A percentile compares a stretch with the other conserved stretches of the same genome.
phyloP scores from a whole-genome alignment of 139 green algal species.

The Limnomonas spitsbergensis region DNA sequence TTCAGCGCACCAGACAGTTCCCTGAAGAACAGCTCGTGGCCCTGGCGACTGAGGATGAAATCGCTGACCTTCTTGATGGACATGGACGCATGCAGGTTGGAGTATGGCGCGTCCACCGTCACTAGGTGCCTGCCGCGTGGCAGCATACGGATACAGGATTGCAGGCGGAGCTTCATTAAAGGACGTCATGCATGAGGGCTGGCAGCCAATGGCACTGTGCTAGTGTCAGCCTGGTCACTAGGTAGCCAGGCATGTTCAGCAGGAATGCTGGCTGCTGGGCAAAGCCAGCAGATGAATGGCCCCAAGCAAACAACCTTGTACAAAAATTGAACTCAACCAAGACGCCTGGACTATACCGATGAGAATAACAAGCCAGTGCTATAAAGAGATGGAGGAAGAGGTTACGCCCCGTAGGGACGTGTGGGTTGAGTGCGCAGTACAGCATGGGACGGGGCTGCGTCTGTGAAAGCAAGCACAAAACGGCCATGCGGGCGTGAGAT shows the following conservation, averaged over 20 bases:
- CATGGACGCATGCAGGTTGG: background rate
- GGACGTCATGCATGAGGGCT: too few relatives aligned
- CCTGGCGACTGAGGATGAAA: background rate
- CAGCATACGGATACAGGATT: background rate
- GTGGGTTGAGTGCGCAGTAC: background rate
- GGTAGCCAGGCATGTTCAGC: too few relatives aligned
- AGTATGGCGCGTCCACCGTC: background rate
- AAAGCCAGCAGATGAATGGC: too few relatives aligned
- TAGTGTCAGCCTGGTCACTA: too few relatives aligned
- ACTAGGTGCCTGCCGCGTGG: too few relatives aligned
- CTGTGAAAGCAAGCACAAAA: too few relatives aligned
- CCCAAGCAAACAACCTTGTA: too few relatives aligned
- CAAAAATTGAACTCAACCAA: too few relatives aligned
- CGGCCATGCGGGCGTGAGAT: background rate
- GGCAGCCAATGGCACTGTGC: too few relatives aligned
- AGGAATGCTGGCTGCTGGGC: too few relatives aligned
- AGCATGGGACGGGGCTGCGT: background rate
- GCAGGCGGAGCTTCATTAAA: background rate
- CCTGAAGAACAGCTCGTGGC: background rate
- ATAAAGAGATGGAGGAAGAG: background rate
- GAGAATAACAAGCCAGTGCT: too few relatives aligned
- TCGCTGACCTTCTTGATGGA: conserved; percentile 14
- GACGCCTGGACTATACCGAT: too few relatives aligned
- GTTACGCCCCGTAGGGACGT: background rate
- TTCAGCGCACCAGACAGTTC: background rate